Conservation (phyloP, 257 asterid genomes). For the Mentha longifolia region DNA sequence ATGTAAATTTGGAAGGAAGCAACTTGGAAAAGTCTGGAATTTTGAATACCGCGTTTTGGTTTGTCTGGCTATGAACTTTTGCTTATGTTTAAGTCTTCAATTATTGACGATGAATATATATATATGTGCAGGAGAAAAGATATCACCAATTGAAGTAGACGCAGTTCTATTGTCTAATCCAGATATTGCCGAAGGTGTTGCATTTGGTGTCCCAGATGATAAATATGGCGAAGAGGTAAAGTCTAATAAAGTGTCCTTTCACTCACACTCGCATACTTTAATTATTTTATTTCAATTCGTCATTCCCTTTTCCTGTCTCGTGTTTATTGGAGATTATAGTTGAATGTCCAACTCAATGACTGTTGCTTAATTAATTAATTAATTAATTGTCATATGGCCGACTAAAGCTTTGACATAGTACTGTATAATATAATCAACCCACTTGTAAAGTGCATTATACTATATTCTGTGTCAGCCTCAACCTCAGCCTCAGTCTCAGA, state of each 20-base stretch:
- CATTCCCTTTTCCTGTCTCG: slow-evolving; percentile 9
- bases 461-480: no score
- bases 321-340: slow-evolving; percentile 18
- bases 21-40: no score
- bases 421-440: background rate
- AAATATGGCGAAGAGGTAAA: slow-evolving; percentile 97
- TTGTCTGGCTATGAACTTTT: background rate
- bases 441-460: no score
- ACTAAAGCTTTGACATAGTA: slow-evolving; percentile 10
- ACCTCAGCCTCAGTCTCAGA: no score
- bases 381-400: slow-evolving; percentile 9
- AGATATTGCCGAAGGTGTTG: slow-evolving; percentile 82
- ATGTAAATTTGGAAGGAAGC: background rate
- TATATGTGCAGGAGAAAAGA: slow-evolving; percentile 78
- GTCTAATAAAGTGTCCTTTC: background rate
- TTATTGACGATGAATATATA: background rate
- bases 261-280: slow-evolving; percentile 1
- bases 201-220: slow-evolving; percentile 96
- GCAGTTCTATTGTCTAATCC: slow-evolving; percentile 86
- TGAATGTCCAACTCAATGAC: slow-evolving; percentile 21
- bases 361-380: background rate
- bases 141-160: slow-evolving; percentile 97
- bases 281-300: background rate
- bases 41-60: background rate
- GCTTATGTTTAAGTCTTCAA: background rate